phyloP scores from a whole-genome alignment of 1,284 basidiomycete genomes.

The Fomitopsis betulina region DNA sequence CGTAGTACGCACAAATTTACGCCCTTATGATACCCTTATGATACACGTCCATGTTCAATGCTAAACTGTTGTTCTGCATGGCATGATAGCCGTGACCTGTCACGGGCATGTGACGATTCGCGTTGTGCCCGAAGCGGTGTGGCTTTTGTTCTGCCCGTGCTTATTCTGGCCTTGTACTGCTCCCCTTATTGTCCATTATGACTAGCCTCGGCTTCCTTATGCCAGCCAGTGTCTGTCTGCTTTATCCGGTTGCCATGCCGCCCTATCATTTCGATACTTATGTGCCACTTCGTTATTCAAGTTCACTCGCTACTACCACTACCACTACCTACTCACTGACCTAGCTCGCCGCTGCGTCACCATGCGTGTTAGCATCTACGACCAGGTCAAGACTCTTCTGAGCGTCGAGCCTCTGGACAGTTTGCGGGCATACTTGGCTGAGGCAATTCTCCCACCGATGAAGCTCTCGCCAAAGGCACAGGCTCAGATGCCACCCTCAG shows the following conservation, averaged over 20 bases:
- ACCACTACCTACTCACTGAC: neutral
- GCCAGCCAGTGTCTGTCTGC: neutral
- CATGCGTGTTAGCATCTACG: neutral
- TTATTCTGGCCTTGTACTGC: neutral
- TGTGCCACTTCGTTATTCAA: neutral
- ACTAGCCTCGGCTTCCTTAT: neutral
- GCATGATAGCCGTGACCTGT: neutral
- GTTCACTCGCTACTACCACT: neutral
- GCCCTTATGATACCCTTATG: conserved; percentile 10
- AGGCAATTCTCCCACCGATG: conserved; percentile 46
- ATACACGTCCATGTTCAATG: conserved; percentile 1
- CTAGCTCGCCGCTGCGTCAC: neutral
- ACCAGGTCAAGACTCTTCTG: neutral
- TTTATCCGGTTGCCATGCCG: neutral
- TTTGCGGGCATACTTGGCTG: conserved; percentile 25
- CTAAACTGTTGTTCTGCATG: neutral
- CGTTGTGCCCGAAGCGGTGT: neutral
- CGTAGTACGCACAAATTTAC: conserved; percentile 1
- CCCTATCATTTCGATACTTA: neutral
- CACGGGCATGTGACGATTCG: conserved; percentile 7
- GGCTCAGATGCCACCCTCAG: conserved; percentile 34
- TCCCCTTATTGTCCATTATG: neutral
- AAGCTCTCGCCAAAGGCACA: conserved; percentile 29
- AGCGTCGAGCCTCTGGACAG: neutral
- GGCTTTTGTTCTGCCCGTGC: neutral